Evolutionary conservation across 2,329 filamentous ascomycete genomes (phyloP), one percentile per base, ranked within the genome.

Genomic region (Tothia fuscella): DNA sequence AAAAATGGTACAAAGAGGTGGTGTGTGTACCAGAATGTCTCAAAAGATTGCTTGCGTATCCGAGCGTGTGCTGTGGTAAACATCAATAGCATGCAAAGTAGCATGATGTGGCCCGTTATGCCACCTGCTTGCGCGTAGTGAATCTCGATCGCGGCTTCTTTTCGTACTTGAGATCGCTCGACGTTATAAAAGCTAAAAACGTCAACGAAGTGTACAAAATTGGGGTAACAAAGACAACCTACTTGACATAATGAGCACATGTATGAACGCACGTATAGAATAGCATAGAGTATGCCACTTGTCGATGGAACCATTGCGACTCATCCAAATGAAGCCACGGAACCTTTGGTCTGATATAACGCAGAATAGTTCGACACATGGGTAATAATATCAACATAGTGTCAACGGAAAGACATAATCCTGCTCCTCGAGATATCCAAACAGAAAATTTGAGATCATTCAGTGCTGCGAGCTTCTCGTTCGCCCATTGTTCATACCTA

Each of bases 21-120:
- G 63, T 98, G 91, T 1, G 87, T 94, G 64, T 98, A 98, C 91
- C 91, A 98, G 60, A 98, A 98, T 0, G 89, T 93, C 65, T 98
- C 91, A 57, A 88, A 98, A 0, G 86, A 93, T 59, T 98, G 91
- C 59, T 96, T 89, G 42, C 91, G 82, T 50, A 98, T 96, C 50
- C 85, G 82, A 53, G 82, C 74, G 57, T 98, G 91, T 3, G 91
- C 82, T 0, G 88, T 95, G 1, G 91, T 98, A 65, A 93, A 98
- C 72, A 98, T 98, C 48, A 98, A 66, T 48, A 98, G 67, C 91
- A 98, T 98, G 72, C 88, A 96, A n/a, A 98, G 71, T 20, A 96
- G 74, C 91, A 98, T 98, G 48, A 95, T 74, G 62, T 98, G 91
- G 5, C 91, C 91, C 2, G 91, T 98, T 48, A 96, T 82, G 47